Evolutionary conservation across 2,329 filamentous ascomycete species (phyloP).

Genomic region (Neocatenulostroma microsporum): DNA sequence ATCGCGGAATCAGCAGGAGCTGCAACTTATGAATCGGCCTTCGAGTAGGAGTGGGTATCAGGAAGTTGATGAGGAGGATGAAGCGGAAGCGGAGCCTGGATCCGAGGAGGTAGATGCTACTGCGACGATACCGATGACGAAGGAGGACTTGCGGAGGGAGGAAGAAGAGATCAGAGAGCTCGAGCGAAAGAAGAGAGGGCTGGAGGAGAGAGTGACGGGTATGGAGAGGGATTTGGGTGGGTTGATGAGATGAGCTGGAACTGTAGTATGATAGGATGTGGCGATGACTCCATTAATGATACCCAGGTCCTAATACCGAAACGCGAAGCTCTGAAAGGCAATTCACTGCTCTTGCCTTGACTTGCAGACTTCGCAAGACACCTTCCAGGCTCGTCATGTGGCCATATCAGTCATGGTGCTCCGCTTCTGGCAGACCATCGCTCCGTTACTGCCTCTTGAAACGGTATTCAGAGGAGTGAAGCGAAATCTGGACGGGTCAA

Average conservation of each 20-base stretch:
- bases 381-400: too few relatives aligned
- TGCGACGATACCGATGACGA: slow-evolving; percentile 48
- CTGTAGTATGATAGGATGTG: background rate
- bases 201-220: slow-evolving; percentile 57
- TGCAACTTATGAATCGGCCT: slow-evolving; percentile 62
- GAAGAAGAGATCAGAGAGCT: slow-evolving; percentile 61
- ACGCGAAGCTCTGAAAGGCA: too few relatives aligned
- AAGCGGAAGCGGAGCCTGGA: slow-evolving; percentile 49
- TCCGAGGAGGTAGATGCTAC: slow-evolving; percentile 26
- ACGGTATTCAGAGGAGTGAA: too few relatives aligned
- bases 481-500: too few relatives aligned
- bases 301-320: too few relatives aligned
- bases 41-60: slow-evolving; percentile 20
- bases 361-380: too few relatives aligned
- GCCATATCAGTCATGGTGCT: too few relatives aligned
- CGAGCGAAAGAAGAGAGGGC: slow-evolving; percentile 53
- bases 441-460: too few relatives aligned
- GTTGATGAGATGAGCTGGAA: slow-evolving; percentile 48
- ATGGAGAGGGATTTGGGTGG: slow-evolving; percentile 63
- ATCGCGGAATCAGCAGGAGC: slow-evolving; percentile 62
- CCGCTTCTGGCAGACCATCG: too few relatives aligned
- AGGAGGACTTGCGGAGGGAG: slow-evolving; percentile 60
- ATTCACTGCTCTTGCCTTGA: too few relatives aligned
- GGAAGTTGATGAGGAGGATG: slow-evolving; percentile 46
- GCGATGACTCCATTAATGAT: too few relatives aligned